Base-by-base conservation (phyloP, 441 rosid genomes). In the California macrophylla region DNA sequence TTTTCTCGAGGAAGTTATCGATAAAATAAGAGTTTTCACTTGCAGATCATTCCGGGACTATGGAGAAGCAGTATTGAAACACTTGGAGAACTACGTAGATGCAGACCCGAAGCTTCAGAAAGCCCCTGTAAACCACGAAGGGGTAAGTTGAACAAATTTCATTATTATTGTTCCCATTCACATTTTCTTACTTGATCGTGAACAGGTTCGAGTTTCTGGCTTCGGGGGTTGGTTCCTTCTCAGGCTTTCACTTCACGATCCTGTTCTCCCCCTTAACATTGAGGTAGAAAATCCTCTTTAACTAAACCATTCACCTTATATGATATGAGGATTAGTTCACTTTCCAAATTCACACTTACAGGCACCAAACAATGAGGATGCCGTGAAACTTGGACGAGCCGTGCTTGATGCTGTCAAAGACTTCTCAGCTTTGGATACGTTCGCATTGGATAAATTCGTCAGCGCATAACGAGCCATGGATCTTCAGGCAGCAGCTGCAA, bases 151-250 rank as follows among this genome's bases (percentile, higher is more conserved):
- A 9, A 32, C 38, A 32, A 32, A 32, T 47, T 3, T 60, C 64
- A 9, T 15, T 24, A 10, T 58, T 52, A 52, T 52, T 16, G 60
- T 52, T 52, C 24, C 9, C 5, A 42, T 12, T 15, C 40, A 4
- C 28, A 13, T 66, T 67, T 75, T 45, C 36, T 36, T 38, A 40
- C 8, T 13, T 68, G 65, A 62, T 10, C 62, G 25, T 0, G 62
- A 64, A 70, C 77, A 90, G 99, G 86, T 92, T 67, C 91, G 98
- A 30, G 95, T 86, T 64, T 94, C 98, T 67, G 97, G 95, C 25
- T 86, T 79, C 61, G 92, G 96, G 71, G 99, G 99, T 80, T 94
- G 99, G 98, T 90, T 94, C 81, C 98, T 92, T 80, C 93, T 94
- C 21, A 90, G 99, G 79, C 97, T 94, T 62, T 92, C 99, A 0